Evolutionary conservation across 1,284 basidiomycete genomes (phyloP), one percentile per base, ranked within the genome.

Genomic region (Boletellus dicymbophilus): DNA sequence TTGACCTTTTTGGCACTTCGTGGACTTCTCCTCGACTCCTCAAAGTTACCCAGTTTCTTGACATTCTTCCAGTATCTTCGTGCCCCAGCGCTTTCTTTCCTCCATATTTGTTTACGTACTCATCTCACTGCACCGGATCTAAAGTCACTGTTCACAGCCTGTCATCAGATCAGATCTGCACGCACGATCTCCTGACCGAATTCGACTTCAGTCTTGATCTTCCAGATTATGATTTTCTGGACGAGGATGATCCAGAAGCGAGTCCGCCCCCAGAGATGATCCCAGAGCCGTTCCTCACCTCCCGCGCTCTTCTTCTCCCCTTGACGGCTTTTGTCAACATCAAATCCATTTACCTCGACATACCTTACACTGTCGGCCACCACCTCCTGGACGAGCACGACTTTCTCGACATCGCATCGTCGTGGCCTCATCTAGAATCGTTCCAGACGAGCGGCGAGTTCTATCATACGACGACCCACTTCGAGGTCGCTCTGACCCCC

Each of bases 401-500:
- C 20, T 43, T 61, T 5, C 42, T 61, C 4, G 13, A 15, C n/a
- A 47, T 61, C 22, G 54, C 44, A 30, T 57, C 58, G 9, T 59
- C 48, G 6, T 61, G 59, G 58, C 50, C 59, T 0, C 37, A 25
- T 18, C 9, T 60, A 27, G 45, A 48, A 26, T 4, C 0, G 2
- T 42, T 58, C 4, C 11, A 31, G 10, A 27, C 59, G n/a, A n/a
- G n/a, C n/a, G 36, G 28, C 11, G 1, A 16, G 2, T 1, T 28
- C 2, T 22, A n/a, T 22, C 43, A 38, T 18, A 53, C 46, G 41
- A 27, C 41, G 6, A 0, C n/a, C n/a, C n/a, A n/a, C n/a, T n/a
- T 54, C 45, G 10, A 54, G 56, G n/a, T n/a, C 2, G 42, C 18
- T 1, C 40, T 60, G 34, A 58, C 55, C 16, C 58, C 51, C 0